Evolutionary conservation across 768 basidiomycete genomes (phyloP).

Genomic region (Tulasnella sp.): DNA sequence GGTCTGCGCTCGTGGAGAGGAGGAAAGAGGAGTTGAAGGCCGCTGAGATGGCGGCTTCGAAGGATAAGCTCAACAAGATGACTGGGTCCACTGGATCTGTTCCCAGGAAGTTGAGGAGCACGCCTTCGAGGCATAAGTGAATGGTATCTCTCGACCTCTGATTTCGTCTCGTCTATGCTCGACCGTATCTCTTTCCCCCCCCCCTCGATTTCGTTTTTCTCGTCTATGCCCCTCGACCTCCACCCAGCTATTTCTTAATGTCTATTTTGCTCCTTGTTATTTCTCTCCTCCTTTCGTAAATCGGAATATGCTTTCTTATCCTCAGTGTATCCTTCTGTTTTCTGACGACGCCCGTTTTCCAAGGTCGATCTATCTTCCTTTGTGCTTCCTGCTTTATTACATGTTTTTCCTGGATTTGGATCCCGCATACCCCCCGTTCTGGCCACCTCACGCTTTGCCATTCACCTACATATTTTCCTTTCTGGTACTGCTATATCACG

Average conservation of each 20-base stretch:
- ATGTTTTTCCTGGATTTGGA: background rate
- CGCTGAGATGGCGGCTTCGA: background rate
- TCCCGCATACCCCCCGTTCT: background rate
- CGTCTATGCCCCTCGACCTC: background rate
- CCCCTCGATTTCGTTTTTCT: background rate
- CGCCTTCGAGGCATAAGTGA: background rate
- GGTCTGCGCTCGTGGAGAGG: conserved; percentile 1
- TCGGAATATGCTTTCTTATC: background rate
- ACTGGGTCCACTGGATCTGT: background rate
- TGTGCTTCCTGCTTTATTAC: background rate
- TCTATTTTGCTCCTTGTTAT: background rate
- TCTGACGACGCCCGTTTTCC: too few relatives aligned
- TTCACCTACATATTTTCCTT: background rate
- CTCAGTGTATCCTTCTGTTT: background rate
- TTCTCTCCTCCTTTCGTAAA: background rate
- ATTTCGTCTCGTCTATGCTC: background rate
- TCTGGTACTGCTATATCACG: background rate
- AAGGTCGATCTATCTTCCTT: too few relatives aligned
- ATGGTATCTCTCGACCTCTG: background rate
- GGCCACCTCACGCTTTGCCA: background rate
- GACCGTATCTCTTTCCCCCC: background rate
- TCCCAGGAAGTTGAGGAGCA: background rate
- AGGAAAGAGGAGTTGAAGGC: conserved; percentile 9
- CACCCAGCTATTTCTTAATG: background rate
- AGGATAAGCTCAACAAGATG: conserved; percentile 7